Conservation (phyloP, 2,329 filamentous ascomycete genomes). For the Aspergillus neoniger region DNA sequence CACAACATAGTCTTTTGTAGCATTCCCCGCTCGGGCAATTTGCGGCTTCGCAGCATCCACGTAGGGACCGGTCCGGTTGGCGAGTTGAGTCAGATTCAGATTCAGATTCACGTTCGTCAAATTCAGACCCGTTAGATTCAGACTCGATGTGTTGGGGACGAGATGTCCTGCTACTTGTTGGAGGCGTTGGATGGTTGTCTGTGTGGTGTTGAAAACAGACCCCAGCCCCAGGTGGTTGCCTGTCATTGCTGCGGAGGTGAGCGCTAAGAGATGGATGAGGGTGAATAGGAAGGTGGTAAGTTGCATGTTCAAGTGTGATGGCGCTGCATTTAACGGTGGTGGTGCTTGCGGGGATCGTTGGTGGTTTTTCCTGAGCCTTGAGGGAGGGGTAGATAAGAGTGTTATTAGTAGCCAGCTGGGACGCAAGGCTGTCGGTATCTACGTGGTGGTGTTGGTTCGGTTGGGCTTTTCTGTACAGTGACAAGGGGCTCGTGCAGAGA, state of each 20-base stretch:
- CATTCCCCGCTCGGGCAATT: neutral
- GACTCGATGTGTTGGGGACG: neutral
- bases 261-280: neutral
- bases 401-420: neutral
- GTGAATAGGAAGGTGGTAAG: neutral
- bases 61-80: neutral
- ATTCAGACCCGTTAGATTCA: neutral
- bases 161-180: neutral
- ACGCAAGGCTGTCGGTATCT: neutral
- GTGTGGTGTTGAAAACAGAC: neutral
- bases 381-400: neutral
- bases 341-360: neutral
- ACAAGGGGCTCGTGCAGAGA: neutral
- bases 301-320: neutral
- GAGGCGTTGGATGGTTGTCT: neutral
- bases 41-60: neutral
- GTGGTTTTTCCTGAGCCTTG: neutral
- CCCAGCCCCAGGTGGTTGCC: neutral
- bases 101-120: neutral
- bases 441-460: neutral
- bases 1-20: neutral
- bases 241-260: neutral
- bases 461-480: neutral
- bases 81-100: neutral
- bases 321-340: neutral